Conservation (phyloP, 1,284 basidiomycete genomes). For the Rhodotorula sp. region DNA sequence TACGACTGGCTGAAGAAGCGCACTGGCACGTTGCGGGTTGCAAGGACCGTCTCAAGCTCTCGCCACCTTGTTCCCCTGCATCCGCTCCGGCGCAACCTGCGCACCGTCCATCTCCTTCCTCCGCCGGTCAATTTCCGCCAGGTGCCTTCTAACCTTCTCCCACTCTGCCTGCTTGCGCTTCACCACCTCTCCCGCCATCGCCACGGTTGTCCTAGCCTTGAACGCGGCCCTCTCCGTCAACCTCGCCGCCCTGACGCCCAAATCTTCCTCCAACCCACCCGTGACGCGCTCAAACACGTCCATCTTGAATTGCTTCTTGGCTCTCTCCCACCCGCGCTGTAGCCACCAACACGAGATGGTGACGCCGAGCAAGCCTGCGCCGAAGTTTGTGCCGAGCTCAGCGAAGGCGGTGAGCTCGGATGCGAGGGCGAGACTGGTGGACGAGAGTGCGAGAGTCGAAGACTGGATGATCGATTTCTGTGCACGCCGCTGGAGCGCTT, state of each 20-base stretch:
- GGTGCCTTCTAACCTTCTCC: neutral
- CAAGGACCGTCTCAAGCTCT: too few relatives aligned
- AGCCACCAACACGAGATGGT: conserved; percentile 46
- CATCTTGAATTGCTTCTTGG: conserved; percentile 44
- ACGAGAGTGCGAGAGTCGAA: neutral
- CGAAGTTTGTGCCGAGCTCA: conserved; percentile 44
- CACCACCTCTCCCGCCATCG: neutral
- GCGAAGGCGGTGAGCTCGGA: conserved; percentile 31
- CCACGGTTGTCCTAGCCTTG: neutral
- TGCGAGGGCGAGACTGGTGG: conserved; percentile 11
- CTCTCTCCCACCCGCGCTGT: conserved; percentile 47
- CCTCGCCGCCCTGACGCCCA: conserved; percentile 20
- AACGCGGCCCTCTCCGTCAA: conserved; percentile 3
- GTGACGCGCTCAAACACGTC: conserved; percentile 38
- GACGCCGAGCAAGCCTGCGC: conserved; percentile 43
- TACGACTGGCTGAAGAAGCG: too few relatives aligned
- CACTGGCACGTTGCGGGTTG: too few relatives aligned
- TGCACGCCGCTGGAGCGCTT: conserved; percentile 33
- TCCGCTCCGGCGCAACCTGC: too few relatives aligned
- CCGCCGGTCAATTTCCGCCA: neutral
- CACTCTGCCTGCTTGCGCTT: neutral
- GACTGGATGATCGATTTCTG: conserved; percentile 22
- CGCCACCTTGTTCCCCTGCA: too few relatives aligned
- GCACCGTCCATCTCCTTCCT: neutral
- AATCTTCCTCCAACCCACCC: conserved; percentile 35